Evolutionary conservation across 805 yeast species (phyloP).

Genomic region (Ogataea philodendri): DNA sequence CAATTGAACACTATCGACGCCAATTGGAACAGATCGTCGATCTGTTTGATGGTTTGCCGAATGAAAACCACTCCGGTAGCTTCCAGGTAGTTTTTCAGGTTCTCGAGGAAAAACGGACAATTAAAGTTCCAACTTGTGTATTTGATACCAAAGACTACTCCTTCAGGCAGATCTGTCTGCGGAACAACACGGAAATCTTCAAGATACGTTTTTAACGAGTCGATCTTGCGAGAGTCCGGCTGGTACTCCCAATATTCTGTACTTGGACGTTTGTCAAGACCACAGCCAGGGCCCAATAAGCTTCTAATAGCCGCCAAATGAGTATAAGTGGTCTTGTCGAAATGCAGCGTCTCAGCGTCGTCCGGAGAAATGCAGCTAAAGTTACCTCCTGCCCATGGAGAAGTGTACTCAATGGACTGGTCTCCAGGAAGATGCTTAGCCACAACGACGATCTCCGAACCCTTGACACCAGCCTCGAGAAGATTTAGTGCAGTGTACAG

Average conservation of each 20-base stretch:
- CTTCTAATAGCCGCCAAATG: slow-evolving; percentile 43
- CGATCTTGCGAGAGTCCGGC: slow-evolving; percentile 47
- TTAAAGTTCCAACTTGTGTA: slow-evolving; percentile 69
- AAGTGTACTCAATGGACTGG: slow-evolving; percentile 66
- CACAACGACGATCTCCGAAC: slow-evolving; percentile 49
- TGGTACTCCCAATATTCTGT: slow-evolving; percentile 55
- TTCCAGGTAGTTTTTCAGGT: slow-evolving; percentile 44
- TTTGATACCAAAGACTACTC: slow-evolving; percentile 53
- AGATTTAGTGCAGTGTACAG: slow-evolving; percentile 58
- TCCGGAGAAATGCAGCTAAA: slow-evolving; percentile 60
- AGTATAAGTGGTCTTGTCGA: slow-evolving; percentile 57
- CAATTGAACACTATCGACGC: slow-evolving; percentile 66
- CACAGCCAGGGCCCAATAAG: slow-evolving; percentile 46
- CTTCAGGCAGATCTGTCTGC: slow-evolving; percentile 43
- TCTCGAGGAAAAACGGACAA: slow-evolving; percentile 59
- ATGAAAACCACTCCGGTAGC: slow-evolving; percentile 50
- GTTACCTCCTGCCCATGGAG: slow-evolving; percentile 79
- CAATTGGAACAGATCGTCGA: slow-evolving; percentile 50
- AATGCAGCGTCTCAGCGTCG: slow-evolving; percentile 47
- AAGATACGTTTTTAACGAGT: slow-evolving; percentile 47
- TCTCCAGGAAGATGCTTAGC: slow-evolving; percentile 79
- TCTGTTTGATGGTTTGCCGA: slow-evolving; percentile 47
- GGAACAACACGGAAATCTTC: slow-evolving; percentile 43
- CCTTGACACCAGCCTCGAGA: slow-evolving; percentile 38
- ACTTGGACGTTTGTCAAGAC: slow-evolving; percentile 54